Conservation (phyloP, 352 stramenopile genomes). For the Globisporangium spiculum region DNA sequence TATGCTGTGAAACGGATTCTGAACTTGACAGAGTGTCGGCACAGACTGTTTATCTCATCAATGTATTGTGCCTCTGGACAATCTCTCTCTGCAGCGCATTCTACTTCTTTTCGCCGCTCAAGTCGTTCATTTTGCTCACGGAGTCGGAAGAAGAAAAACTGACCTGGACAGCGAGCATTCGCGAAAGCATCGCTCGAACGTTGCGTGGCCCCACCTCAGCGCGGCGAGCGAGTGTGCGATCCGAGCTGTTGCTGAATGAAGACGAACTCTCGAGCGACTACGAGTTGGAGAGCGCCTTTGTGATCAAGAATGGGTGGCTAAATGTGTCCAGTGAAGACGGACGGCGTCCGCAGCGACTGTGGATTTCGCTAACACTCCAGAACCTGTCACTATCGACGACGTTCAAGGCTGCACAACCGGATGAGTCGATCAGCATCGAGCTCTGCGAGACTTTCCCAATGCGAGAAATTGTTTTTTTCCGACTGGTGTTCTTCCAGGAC, state of each 20-base stretch:
- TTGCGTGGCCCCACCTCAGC: constrained; percentile 39
- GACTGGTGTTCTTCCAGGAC: constrained; percentile 43
- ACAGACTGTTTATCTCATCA: neutral
- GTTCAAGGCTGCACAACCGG: constrained; percentile 65
- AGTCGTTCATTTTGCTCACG: constrained; percentile 83
- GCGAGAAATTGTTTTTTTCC: constrained; percentile 51
- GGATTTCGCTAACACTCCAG: constrained; percentile 81
- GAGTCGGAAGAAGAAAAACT: constrained; percentile 62
- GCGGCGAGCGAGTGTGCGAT: constrained; percentile 57
- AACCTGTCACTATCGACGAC: constrained; percentile 56
- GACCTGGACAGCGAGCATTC: constrained; percentile 58
- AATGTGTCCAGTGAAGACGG: constrained; percentile 52
- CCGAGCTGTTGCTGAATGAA: constrained; percentile 59
- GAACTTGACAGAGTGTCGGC: neutral
- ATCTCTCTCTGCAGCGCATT: constrained; percentile 46
- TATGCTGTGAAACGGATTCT: neutral
- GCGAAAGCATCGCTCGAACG: constrained; percentile 62
- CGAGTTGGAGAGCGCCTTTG: constrained; percentile 63
- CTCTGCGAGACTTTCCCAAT: constrained; percentile 53
- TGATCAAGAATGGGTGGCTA: constrained; percentile 87
- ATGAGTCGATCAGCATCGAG: constrained; percentile 64
- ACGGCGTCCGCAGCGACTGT: constrained; percentile 45
- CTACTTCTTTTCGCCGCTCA: constrained; percentile 83
- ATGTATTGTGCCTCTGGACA: neutral
- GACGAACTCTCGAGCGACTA: constrained; percentile 59